Base-by-base conservation (phyloP, 768 basidiomycete species). In the Porphyrellus cyaneotinctus region DNA sequence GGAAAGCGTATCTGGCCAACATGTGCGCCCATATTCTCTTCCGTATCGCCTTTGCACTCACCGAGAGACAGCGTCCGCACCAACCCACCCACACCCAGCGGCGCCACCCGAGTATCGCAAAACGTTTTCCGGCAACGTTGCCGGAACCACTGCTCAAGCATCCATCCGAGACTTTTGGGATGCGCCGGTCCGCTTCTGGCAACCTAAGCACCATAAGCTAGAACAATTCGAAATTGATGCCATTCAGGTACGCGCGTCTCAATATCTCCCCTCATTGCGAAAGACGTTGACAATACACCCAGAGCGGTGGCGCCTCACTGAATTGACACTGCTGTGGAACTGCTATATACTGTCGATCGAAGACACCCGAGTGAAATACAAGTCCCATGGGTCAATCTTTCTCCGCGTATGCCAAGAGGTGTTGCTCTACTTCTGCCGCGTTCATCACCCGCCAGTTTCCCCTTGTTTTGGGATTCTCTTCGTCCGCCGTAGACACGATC, bases 401-500 rank as follows among this genome's bases (percentile, higher is more conserved):
- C 78, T 93, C 91, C 41, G 90, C 91, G 58, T 91, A 93, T 50
- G 91, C 91, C 46, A 91, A 72, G 68, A 93, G 68, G 67, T 91
- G 81, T 60, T 79, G 70, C 72, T 93, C 91, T 33, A 92, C 84
- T 70, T 93, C 91, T 20, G 69, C 77, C 64, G 88, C 83, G 33
- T 71, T 75, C 83, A 93, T 82, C 41, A 88, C 84, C 31, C 91
- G 79, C 91, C 91, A 93, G 49, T 76, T 65, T 28, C 91, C 91
- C 57, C 79, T 75, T 35, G 79, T 83, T 75, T 91, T 88, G 53
- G 72, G 72, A 54, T 78, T 73, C 66, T 95, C 93, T 17, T 88
- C 87, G 8, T 83, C 78, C 32, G 80, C 78, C 1, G 78, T 78
- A 24, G 92, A 95, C 20, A 91, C 87, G 48, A 98, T 88, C 0